Evolutionary conservation across 805 yeast species (phyloP), one percentile per base, ranked within the genome.

Genomic region (Metschnikowia kofuensis): DNA sequence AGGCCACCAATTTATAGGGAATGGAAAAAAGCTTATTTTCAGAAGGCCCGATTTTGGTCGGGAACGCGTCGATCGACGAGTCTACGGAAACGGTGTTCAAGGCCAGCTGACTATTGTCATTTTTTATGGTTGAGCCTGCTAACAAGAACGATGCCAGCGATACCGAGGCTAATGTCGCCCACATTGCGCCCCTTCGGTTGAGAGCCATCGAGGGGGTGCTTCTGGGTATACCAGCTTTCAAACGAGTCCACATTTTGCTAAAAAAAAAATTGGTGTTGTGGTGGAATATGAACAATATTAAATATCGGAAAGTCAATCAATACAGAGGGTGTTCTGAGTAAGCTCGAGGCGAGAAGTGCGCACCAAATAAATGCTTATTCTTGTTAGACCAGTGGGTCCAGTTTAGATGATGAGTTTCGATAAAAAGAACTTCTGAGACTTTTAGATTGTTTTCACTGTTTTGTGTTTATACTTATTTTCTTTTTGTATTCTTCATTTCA

Each of bases 1-100:
- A 77, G 0, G 96, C 98, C 3, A 94, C 59, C 31, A 91, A 65
- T 21, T 77, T 69, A 62, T 75, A 87, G 3, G 70, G 62, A 0
- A 72, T 59, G 2, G 62, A 49, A 6, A 76, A 54, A 26, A 58
- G 49, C 11, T 47, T 42, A 4, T 48, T 48, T 6, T 54, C 44
- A 7, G 45, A 30, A 10, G 44, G 32, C 4, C 38, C 11, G 28
- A 57, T 40, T 10, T 28, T 26, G 10, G 42, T 42, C 1, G 82
- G 79, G 51, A 79, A 79, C 3, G 83, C 78, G 40, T 72, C 71
- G n/a, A 82, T 72, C 1, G 75, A 64, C 3, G 72, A 67, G 56
- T 81, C 84, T 2, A 82, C 81, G 16, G 58, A 55, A n/a, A 80
- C 70, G 1, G 59, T 59, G 4, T 47, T 51, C 26, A 53, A 39